A percentile compares a stretch with the other conserved stretches of the same genome.
phyloP scores from a whole-genome alignment of 2,329 filamentous ascomycete species.

The Aspergillus felis region DNA sequence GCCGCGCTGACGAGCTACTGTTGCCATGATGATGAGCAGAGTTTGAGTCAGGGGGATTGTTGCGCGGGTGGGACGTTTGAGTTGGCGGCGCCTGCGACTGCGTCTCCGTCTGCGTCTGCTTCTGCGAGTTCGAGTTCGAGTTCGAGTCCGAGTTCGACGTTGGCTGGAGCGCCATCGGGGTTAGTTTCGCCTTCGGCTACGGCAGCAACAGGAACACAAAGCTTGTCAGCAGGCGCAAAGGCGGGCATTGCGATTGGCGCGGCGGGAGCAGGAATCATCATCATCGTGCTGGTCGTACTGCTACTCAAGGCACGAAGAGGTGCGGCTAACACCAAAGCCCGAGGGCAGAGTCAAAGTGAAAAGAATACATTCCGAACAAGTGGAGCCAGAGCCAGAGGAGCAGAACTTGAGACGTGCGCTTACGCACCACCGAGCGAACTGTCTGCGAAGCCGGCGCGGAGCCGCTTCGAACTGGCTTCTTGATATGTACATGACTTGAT shows the following conservation, averaged over 20 bases:
- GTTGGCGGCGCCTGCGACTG: neutral
- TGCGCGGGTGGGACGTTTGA: neutral
- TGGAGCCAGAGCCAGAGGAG: neutral
- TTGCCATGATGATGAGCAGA: neutral
- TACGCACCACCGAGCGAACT: neutral
- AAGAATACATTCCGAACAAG: neutral
- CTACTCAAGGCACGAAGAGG: neutral
- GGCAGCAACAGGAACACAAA: neutral
- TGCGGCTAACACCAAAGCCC: too few relatives aligned
- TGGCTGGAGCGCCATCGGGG: neutral
- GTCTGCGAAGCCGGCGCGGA: neutral
- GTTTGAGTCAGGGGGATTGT: neutral
- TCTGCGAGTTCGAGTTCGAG: neutral
- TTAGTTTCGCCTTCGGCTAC: neutral
- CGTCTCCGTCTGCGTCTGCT: too few relatives aligned
- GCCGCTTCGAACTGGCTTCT: neutral
- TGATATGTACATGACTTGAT: neutral
- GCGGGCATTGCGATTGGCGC: conserved; percentile 8
- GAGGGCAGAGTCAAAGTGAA: neutral
- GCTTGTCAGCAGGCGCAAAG: conserved; percentile 6
- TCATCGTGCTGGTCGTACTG: conserved; percentile 2
- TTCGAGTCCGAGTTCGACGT: neutral
- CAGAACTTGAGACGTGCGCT: neutral
- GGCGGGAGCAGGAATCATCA: neutral
- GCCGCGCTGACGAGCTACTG: neutral